Base-by-base conservation (phyloP, 2,329 filamentous ascomycete species). In the Colletotrichum sp. region DNA sequence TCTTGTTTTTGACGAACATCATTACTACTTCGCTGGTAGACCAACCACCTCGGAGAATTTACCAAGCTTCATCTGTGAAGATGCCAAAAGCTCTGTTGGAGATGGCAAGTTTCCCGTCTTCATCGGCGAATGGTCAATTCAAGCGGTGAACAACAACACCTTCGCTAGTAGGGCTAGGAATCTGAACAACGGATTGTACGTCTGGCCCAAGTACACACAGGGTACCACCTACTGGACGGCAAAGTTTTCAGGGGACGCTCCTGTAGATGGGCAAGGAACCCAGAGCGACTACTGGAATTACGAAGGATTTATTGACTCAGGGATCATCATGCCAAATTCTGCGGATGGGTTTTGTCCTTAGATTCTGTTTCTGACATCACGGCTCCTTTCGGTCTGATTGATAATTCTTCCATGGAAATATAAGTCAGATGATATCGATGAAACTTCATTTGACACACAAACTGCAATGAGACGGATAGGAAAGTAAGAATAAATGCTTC, bases 231-330 rank as follows among this genome's bases (percentile, higher is more conserved):
- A 68, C 26, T 68, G 65, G 65, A 68, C 65, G 1, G 26, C 26
- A 16, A 68, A 68, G 65, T 55, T 68, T n/a, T 56, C 16, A 10
- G 65, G 65, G 2, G 36, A 52, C 16, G 68, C 21, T 24, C 59
- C 36, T 32, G 58, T 71, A 2, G 10, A 36, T 18, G 58, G 68
- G n/a, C 24, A 71, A 26, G 58, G 68, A 3, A 65, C 36, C 8
- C 58, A 71, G 38, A 58, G 59, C 34, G 69, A 71, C 16, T 71
- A 71, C 21, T 71, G 69, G 69, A 66, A 56, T 43, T 71, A 71
- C 36, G 69, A 63, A 32, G 30, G 21, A 3, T 66, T 66, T 32
- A 71, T 71, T 36, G 61, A 71, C 34, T 14, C 28, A 3, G 59
- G 69, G 7, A 21, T 71, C 59, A 66, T 71, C 16, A 30, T n/a